phyloP scores from a whole-genome alignment of 139 green algal species.

The Chlamydomonas eustigma region DNA sequence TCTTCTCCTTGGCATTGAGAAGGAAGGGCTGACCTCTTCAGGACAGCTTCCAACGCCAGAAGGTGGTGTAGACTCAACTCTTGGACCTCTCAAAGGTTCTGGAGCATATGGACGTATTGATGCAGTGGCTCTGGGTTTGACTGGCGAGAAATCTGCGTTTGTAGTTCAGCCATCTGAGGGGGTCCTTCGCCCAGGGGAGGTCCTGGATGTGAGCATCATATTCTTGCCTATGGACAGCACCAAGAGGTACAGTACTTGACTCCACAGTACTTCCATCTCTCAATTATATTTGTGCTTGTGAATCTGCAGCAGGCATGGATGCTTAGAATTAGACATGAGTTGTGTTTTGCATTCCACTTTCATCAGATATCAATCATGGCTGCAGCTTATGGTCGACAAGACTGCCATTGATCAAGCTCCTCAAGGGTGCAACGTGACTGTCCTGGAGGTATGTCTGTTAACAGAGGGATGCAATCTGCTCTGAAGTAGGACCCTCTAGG shows the following conservation, averaged over 20 bases:
- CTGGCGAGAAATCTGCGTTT: slow-evolving; percentile 14
- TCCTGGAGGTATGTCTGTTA: slow-evolving; percentile 42
- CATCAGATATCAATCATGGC: neutral
- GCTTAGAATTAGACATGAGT: too few species aligned
- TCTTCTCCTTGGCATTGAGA: neutral
- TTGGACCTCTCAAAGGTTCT: neutral
- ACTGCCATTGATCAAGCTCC: neutral
- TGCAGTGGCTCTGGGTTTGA: slow-evolving; percentile 27
- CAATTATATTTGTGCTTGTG: too few species aligned
- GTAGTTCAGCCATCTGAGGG: slow-evolving; percentile 18
- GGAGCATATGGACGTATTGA: slow-evolving; percentile 23
- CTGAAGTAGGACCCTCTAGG: too few species aligned
- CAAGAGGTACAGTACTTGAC: too few species aligned
- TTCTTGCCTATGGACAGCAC: slow-evolving; percentile 28
- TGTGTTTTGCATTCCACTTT: too few species aligned
- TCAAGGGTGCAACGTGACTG: slow-evolving; percentile 18
- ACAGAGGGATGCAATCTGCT: too few species aligned
- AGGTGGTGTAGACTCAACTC: neutral
- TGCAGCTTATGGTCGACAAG: neutral
- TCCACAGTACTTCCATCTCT: too few species aligned
- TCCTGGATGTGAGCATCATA: slow-evolving; percentile 34
- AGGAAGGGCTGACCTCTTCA: neutral
- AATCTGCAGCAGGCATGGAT: too few species aligned
- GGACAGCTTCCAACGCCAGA: neutral
- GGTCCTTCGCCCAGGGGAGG: slow-evolving; percentile 37